These are phyloP conservation scores for Suillus sp. DNA, from an alignment of 768 basidiomycete species.

Conservation along the genomic window DNA sequence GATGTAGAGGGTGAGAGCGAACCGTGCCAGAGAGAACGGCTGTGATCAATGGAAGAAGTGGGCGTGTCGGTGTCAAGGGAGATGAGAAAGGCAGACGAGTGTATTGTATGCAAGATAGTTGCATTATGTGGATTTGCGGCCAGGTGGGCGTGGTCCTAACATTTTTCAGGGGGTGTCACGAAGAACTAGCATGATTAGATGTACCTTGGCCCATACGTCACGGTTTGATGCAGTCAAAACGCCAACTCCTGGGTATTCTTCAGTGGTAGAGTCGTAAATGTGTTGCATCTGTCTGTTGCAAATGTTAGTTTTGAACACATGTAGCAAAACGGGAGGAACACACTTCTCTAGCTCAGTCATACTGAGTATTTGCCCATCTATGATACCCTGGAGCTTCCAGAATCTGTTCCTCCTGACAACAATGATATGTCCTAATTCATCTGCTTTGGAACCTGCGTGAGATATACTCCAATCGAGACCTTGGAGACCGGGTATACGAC, in stretches of 20 bases:
- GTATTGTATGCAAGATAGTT: conserved; percentile 66
- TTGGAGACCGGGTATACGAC: conserved; percentile 71
- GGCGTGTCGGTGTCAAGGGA: conserved; percentile 66
- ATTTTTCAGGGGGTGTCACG: neutral
- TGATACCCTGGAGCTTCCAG: conserved; percentile 74
- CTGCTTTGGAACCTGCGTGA: conserved; percentile 51
- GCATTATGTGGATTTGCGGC: conserved; percentile 62
- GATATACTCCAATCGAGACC: conserved; percentile 79
- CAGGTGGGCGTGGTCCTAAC: conserved; percentile 66
- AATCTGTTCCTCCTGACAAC: conserved; percentile 83
- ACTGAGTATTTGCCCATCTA: conserved; percentile 59
- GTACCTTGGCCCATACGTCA: conserved; percentile 87
- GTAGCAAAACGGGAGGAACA: conserved; percentile 17
- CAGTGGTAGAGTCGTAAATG: conserved; percentile 64
- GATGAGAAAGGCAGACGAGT: conserved; percentile 85
- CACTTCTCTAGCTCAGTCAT: conserved; percentile 68
- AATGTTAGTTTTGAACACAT: neutral
- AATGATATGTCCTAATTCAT: conserved; percentile 76
- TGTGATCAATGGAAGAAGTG: conserved; percentile 55
- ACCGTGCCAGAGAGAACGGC: conserved; percentile 75
- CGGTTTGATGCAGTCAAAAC: conserved; percentile 78
- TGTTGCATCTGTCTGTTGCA: conserved; percentile 69
- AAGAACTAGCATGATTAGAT: conserved; percentile 12
- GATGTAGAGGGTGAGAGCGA: conserved; percentile 11
- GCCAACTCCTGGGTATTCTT: conserved; percentile 74